Evolutionary conservation across 2,329 filamentous ascomycete genomes (phyloP).

Genomic region (Ophiocordyceps camponoti-floridani): DNA sequence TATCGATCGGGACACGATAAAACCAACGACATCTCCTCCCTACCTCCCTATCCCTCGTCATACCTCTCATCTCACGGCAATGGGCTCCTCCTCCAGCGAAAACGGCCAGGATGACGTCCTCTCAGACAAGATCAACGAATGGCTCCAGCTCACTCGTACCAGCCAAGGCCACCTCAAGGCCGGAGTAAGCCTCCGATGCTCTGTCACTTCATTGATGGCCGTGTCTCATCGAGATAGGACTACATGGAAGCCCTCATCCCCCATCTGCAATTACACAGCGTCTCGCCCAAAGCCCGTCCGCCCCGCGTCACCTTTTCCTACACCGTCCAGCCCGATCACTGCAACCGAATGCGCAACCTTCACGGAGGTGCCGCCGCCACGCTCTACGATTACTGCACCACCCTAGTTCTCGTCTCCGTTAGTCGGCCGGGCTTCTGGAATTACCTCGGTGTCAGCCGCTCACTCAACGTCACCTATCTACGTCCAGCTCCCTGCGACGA

Average conservation of each 20-base stretch:
- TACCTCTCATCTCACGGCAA: not conserved
- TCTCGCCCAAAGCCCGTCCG: conserved; percentile 14
- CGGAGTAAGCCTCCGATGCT: conserved; percentile 9
- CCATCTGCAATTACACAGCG: conserved; percentile 20
- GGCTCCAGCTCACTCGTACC: conserved; percentile 12
- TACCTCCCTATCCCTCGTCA: not conserved
- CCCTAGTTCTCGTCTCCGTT: conserved; percentile 35
- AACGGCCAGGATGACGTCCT: conserved; percentile 1
- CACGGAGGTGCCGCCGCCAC: conserved; percentile 48
- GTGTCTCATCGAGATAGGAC: conserved; percentile 13
- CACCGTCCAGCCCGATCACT: conserved; percentile 29
- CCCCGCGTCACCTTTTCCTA: conserved; percentile 26
- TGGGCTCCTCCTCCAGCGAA: not conserved
- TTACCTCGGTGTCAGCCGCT: conserved; percentile 44
- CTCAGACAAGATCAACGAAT: conserved; percentile 13
- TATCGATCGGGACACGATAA: no score
- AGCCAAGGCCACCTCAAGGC: conserved; percentile 11
- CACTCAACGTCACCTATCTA: conserved; percentile 49
- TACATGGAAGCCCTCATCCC: conserved; percentile 26
- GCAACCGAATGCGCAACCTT: conserved; percentile 34
- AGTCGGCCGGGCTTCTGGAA: conserved; percentile 42
- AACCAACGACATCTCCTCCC: no score
- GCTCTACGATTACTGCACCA: conserved; percentile 49
- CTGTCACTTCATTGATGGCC: no score
- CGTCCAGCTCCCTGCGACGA: conserved; percentile 37